Evolutionary conservation across 768 basidiomycete genomes (phyloP), one percentile per base, ranked within the genome.

Genomic region (Suillus hirtellus): DNA sequence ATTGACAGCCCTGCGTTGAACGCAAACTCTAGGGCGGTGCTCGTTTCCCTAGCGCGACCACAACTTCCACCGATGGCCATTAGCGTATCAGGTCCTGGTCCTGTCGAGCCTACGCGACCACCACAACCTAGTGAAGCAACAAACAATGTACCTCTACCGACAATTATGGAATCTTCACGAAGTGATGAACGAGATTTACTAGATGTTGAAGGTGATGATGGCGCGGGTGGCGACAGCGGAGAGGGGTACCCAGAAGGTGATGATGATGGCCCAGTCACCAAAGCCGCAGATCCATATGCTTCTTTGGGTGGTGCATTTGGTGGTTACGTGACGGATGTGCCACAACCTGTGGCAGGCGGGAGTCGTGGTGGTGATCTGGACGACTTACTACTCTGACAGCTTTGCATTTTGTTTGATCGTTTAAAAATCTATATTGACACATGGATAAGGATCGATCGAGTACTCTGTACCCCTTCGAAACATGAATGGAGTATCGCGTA

Each of bases 1-100:
- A 75, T 79, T 59, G 96, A 98, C 75, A 95, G 92, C 54, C 93
- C 95, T 15, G 96, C 96, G 1, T 80, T 98, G 50, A 97, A 98
- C 72, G 72, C 86, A 0, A 84, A 91, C 64, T 96, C 94, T 1
- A 84, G 89, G 61, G 82, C 86, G 53, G 88, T 87, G 43, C 81
- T 93, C 12, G 82, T 93, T 21, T 82, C 89, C 6, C 73, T 89
- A 19, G 71, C 84, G 47, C 85, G 86, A 37, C 75, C 80, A 8
- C 80, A 80, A 64, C 80, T 86, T 60, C 83, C 84, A 1, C 64
- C 70, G 2, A 68, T 79, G 2, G 49, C 72, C 2, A 69, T 92
- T 59, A 78, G 76, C 52, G 79, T 93, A 4, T 66, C 84, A 6
- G 90, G 89, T 1, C 89, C 89, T 21, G 90, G 72, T 21, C 71